These are phyloP conservation scores for Rhizopogon roseolus DNA, from an alignment of 768 basidiomycete genomes.

Conservation along the genomic window DNA sequence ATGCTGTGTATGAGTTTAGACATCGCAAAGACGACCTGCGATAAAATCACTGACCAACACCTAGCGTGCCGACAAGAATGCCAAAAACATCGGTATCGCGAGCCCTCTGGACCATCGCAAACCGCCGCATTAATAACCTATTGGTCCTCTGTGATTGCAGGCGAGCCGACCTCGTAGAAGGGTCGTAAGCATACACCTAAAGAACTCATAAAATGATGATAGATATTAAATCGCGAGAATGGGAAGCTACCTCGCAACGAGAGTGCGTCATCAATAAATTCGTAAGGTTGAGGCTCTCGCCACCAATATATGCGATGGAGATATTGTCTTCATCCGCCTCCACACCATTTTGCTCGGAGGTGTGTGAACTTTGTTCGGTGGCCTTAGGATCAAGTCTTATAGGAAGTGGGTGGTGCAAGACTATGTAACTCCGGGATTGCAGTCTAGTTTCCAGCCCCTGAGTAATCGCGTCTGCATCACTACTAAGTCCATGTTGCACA, in stretches of 20 bases:
- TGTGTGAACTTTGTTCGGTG: background rate
- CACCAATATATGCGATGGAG: slow-evolving; percentile 62
- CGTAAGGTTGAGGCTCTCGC: slow-evolving; percentile 73
- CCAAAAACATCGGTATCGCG: slow-evolving; percentile 93
- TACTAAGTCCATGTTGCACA: background rate
- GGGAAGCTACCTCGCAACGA: slow-evolving; percentile 45
- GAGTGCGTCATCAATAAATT: slow-evolving; percentile 86
- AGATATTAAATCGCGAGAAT: background rate
- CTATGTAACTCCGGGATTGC: slow-evolving; percentile 6
- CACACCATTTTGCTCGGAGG: background rate
- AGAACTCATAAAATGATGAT: background rate
- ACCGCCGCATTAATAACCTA: slow-evolving; percentile 83
- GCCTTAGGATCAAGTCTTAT: slow-evolving; percentile 17
- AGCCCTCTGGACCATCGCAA: slow-evolving; percentile 81
- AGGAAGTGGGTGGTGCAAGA: slow-evolving; percentile 35
- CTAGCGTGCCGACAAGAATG: slow-evolving; percentile 91
- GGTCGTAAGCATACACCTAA: slow-evolving; percentile 79
- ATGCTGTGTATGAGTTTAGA: slow-evolving; percentile 39
- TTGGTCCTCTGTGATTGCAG: slow-evolving; percentile 72
- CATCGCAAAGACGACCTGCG: background rate
- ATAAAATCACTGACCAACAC: slow-evolving; percentile 55
- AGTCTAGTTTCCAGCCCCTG: background rate
- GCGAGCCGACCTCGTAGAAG: slow-evolving; percentile 38
- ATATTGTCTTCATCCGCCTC: background rate
- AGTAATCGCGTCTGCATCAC: background rate